Evolutionary conservation across 148 eudicot species (phyloP).

Genomic region (Cornus florida): DNA sequence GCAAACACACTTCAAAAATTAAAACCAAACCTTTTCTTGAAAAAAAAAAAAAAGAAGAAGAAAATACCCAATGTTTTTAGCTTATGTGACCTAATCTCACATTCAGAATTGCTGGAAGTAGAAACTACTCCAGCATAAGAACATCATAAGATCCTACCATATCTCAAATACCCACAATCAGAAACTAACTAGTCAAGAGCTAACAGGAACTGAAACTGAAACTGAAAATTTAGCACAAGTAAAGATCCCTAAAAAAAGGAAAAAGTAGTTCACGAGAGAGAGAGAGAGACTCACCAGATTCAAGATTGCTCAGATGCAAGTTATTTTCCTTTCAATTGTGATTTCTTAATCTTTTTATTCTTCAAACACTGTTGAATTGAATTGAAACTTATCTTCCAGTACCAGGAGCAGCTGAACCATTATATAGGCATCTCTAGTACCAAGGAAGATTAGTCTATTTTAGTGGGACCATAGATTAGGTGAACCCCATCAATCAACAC

Average conservation of each 20-base stretch:
- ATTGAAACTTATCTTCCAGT: background rate
- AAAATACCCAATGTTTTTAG: background rate
- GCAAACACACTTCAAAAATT: background rate
- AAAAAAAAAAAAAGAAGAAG: too few relatives aligned
- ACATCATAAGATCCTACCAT: constrained; percentile 19
- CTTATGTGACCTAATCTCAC: background rate
- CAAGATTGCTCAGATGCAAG: constrained; percentile 28
- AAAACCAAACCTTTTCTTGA: background rate
- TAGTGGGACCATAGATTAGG: background rate
- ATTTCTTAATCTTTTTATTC: too few relatives aligned
- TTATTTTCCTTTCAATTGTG: background rate
- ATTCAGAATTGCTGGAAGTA: background rate
- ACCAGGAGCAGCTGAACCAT: background rate
- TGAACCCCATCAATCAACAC: background rate
- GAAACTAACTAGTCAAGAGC: constrained; percentile 6
- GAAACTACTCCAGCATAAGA: constrained; percentile 3
- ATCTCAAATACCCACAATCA: constrained; percentile 5
- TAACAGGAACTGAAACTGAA: constrained; percentile 1
- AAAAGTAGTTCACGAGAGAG: background rate
- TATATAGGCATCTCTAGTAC: constrained; percentile 7
- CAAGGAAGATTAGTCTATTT: background rate
- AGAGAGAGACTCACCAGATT: constrained; percentile 35
- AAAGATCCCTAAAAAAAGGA: background rate
- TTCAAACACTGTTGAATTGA: too few relatives aligned
- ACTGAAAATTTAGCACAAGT: constrained; percentile 1